These are phyloP conservation scores for Lobosporangium transversale DNA, from an alignment of 192 early-diverging fungal genomes.

Conservation along the genomic window DNA sequence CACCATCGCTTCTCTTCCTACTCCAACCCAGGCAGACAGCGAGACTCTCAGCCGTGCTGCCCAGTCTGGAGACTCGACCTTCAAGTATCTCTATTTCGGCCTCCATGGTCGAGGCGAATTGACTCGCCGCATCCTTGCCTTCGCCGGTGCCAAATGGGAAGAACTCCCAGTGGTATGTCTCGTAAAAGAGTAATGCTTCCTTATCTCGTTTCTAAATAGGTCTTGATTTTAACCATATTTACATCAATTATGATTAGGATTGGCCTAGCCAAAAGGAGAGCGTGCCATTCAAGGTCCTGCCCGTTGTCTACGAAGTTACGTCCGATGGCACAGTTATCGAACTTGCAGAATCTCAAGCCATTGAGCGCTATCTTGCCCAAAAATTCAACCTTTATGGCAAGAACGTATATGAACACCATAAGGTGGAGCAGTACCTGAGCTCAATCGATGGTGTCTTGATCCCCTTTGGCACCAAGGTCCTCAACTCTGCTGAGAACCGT, in stretches of 20 bases:
- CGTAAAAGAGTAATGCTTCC: too few species aligned
- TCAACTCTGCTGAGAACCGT: slow-evolving; percentile 16
- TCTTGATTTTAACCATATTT: neutral
- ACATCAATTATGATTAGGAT: slow-evolving; percentile 7
- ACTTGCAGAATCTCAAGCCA: slow-evolving; percentile 40
- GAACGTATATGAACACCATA: slow-evolving; percentile 33
- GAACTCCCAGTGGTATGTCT: slow-evolving; percentile 34
- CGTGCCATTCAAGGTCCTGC: slow-evolving; percentile 59
- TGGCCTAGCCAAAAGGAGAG: slow-evolving; percentile 59
- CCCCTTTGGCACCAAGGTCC: slow-evolving; percentile 18
- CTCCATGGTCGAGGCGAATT: slow-evolving; percentile 40
- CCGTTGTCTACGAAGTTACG: slow-evolving; percentile 58
- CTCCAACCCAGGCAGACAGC: slow-evolving; percentile 17
- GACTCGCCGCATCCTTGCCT: slow-evolving; percentile 20
- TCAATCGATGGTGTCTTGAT: slow-evolving; percentile 13
- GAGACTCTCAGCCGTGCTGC: slow-evolving; percentile 15
- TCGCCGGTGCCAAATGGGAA: slow-evolving; percentile 20
- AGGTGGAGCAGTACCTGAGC: slow-evolving; percentile 51
- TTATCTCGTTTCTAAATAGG: neutral
- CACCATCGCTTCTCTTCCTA: slow-evolving; percentile 6
- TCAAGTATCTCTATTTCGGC: slow-evolving; percentile 36
- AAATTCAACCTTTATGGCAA: slow-evolving; percentile 35
- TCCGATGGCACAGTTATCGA: slow-evolving; percentile 44
- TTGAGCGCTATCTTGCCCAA: slow-evolving; percentile 46
- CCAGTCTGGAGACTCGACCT: slow-evolving; percentile 16